Evolutionary conservation across 2,329 filamentous ascomycete species (phyloP), one percentile per base, ranked within the genome.

Genomic region (Alternaria panax): DNA sequence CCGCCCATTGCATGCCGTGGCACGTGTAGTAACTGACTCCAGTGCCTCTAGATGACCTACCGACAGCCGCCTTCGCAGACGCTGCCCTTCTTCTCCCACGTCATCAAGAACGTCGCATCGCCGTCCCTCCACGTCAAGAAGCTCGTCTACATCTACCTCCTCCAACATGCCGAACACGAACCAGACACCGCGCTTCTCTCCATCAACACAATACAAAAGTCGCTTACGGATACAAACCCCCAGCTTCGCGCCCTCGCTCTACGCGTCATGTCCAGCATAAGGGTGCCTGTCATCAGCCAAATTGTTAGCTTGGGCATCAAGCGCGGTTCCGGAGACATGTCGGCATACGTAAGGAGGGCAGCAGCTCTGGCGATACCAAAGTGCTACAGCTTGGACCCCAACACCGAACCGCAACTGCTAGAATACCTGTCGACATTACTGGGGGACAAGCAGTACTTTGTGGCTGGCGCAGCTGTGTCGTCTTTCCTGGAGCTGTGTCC

Each of bases 171-270:
- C 77, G 95, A 98, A 78, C 88, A 93, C 65, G 95, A 98, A 74
- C 95, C 94, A 58, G 95, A 99, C 79, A 91, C 97, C 45, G 93
- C 95, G 20, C 86, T 99, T 36, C 86, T 99, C 43, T 97, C 93
- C 59, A 97, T 99, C 85, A 99, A 99, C 80, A 96, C 95, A 7
- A 98, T 99, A 70, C 95, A 99, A 76, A 98, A 97, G 80, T 97
- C 94, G 9, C 87, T 99, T 59, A 96, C 93, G 24, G 95, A 99
- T 79, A 85, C 89, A 58, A 97, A 93, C 76, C 92, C 95, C 1
- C 91, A 96, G 74, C 88, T 97, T 20, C 90, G 95, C 67, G 92
- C 94, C 22, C 89, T 99, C 72, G 95, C 95, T 0, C 84, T 99
- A 63, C 92, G 93, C 64, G 97, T 95, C 66, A 99, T 99, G 94